Conservation (phyloP, 345 rosid species). For the Eucalyptus sideroxylon region DNA sequence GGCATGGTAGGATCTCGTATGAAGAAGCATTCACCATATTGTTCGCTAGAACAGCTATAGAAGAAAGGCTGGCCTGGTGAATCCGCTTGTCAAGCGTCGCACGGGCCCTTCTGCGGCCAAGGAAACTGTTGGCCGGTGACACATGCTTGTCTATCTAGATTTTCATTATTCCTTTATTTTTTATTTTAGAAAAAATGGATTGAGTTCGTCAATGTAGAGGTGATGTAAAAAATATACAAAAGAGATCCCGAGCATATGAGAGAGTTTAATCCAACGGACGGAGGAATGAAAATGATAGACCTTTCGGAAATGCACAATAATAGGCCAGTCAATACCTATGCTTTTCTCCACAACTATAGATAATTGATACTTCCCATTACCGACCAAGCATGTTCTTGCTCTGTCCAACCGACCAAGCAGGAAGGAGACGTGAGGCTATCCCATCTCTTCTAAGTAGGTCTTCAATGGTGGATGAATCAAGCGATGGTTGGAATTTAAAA, state of each 20-base stretch:
- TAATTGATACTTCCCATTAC: neutral
- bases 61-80: too few relatives aligned
- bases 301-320: neutral
- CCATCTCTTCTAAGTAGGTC: neutral
- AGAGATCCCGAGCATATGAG: neutral
- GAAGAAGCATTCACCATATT: too few relatives aligned
- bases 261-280: neutral
- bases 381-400: neutral
- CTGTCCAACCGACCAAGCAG: neutral
- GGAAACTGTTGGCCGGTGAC: too few relatives aligned
- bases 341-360: neutral
- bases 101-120: fast-evolving
- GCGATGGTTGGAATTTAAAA: too few relatives aligned
- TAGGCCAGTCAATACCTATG: neutral
- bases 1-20: too few relatives aligned
- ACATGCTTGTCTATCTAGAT: neutral
- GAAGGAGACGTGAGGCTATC: neutral
- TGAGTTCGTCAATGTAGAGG: neutral
- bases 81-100: fast-evolving
- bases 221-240: neutral
- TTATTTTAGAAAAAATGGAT: neutral
- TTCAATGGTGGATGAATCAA: neutral
- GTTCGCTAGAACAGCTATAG: too few relatives aligned
- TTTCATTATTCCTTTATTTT: neutral
- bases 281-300: neutral